phyloP scores from a whole-genome alignment of 441 rosid genomes.

The Populus hybrid region DNA sequence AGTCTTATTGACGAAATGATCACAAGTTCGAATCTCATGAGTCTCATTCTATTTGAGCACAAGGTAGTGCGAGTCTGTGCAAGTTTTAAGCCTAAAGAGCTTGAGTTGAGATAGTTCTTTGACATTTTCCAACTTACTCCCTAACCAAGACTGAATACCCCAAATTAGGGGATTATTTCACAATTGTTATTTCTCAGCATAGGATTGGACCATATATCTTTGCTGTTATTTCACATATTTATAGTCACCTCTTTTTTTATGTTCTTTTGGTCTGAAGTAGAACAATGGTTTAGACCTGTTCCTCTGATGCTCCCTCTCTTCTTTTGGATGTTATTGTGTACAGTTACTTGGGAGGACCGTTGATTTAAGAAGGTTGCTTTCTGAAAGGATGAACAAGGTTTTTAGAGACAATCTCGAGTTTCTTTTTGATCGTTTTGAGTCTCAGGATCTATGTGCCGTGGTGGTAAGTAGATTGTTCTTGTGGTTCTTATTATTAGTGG shows the following conservation, averaged over 20 bases:
- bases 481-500: slow-evolving; percentile 10
- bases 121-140: not conserved
- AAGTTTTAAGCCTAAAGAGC: too few relatives aligned
- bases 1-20: too few relatives aligned
- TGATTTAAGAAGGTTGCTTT: slow-evolving; percentile 83
- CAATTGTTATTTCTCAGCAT: not conserved
- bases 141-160: not conserved
- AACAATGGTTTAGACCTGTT: not conserved
- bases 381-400: slow-evolving; percentile 87
- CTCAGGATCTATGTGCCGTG: slow-evolving; percentile 92
- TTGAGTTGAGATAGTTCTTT: too few relatives aligned
- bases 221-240: slow-evolving; percentile 1
- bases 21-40: too few relatives aligned
- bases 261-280: not conserved
- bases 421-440: slow-evolving; percentile 95
- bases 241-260: not conserved
- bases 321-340: slow-evolving; percentile 25
- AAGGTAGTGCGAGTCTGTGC: too few relatives aligned
- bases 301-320: slow-evolving; percentile 10
- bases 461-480: slow-evolving; percentile 52
- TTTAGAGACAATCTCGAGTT: slow-evolving; percentile 99
- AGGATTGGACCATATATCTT: slow-evolving; percentile 2
- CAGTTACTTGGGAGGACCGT: slow-evolving; percentile 97
- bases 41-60: too few relatives aligned
- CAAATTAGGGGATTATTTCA: not conserved